phyloP scores from a whole-genome alignment of 345 rosid species.

The Chamaenerion angustifolium region DNA sequence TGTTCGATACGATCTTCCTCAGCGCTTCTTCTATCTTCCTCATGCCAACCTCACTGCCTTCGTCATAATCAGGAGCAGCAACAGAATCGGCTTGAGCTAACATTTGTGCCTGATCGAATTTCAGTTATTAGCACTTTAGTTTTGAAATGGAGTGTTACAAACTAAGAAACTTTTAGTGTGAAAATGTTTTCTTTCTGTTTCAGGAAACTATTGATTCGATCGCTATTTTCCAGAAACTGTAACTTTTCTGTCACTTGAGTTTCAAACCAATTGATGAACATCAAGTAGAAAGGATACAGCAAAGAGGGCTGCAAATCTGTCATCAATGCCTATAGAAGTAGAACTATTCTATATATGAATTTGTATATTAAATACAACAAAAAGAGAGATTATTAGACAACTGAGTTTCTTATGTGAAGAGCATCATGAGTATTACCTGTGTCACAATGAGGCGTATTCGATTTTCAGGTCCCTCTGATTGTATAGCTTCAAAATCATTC shows the following conservation, averaged over 20 bases:
- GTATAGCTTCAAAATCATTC: conserved; percentile 12
- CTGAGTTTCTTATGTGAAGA: no score
- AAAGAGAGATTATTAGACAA: no score
- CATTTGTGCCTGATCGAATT: conserved; percentile 1
- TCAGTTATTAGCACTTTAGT: background rate
- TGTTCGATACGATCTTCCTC: conserved; percentile 2
- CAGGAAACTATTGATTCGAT: no score
- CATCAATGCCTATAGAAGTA: no score
- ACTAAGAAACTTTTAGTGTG: background rate
- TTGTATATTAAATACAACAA: no score
- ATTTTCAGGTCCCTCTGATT: conserved; percentile 9
- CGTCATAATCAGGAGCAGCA: background rate
- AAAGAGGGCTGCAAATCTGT: no score
- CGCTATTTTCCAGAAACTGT: no score
- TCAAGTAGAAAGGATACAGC: no score
- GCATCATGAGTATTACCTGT: background rate
- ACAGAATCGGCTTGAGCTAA: conserved; percentile 1
- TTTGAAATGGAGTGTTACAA: background rate
- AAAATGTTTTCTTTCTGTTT: no score
- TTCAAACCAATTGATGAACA: no score
- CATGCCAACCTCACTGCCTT: background rate
- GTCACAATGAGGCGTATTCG: background rate
- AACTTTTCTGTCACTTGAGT: no score
- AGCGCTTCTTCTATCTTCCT: background rate
- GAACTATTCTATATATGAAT: no score